phyloP scores from a whole-genome alignment of 1,284 basidiomycete genomes.

The Rhodotorula sp. region DNA sequence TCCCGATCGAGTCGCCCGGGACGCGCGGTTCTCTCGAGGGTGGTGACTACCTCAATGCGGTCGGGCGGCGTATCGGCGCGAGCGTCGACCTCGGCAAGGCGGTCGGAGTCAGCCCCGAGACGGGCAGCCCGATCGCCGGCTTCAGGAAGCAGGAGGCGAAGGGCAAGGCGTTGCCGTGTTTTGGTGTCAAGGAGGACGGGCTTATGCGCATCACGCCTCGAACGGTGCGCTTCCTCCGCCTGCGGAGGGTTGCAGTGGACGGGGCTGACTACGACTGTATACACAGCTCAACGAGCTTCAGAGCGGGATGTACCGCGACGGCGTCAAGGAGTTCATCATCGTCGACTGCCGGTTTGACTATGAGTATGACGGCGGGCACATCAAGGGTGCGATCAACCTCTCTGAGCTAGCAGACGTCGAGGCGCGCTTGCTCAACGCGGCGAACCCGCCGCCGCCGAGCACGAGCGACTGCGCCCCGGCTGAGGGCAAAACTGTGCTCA shows the following conservation, averaged over 20 bases:
- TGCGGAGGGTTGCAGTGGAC: too few relatives aligned
- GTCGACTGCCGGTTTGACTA: conserved; percentile 98
- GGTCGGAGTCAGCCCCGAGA: conserved; percentile 23
- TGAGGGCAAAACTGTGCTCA: conserved; percentile 70
- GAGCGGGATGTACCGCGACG: conserved; percentile 65
- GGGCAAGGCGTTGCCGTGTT: conserved; percentile 92
- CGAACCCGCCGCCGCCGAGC: conserved; percentile 68
- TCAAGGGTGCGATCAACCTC: conserved; percentile 88
- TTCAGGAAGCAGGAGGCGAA: conserved; percentile 90
- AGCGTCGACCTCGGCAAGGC: conserved; percentile 26
- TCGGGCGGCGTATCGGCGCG: not conserved
- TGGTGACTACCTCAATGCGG: conserved; percentile 15
- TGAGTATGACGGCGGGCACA: conserved; percentile 91
- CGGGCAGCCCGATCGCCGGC: conserved; percentile 58
- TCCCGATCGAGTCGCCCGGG: conserved; percentile 23
- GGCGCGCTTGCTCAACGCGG: conserved; percentile 65
- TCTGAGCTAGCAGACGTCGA: conserved; percentile 81
- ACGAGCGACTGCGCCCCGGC: conserved; percentile 68
- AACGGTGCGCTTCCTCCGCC: conserved; percentile 62
- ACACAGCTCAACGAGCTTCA: conserved; percentile 71
- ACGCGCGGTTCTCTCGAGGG: conserved; percentile 11
- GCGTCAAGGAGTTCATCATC: conserved; percentile 71
- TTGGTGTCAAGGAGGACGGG: conserved; percentile 89
- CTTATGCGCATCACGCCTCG: conserved; percentile 82
- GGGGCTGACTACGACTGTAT: conserved; percentile 4